Base-by-base conservation (phyloP, 352 stramenopile species). In the Globisporangium spinosum region DNA sequence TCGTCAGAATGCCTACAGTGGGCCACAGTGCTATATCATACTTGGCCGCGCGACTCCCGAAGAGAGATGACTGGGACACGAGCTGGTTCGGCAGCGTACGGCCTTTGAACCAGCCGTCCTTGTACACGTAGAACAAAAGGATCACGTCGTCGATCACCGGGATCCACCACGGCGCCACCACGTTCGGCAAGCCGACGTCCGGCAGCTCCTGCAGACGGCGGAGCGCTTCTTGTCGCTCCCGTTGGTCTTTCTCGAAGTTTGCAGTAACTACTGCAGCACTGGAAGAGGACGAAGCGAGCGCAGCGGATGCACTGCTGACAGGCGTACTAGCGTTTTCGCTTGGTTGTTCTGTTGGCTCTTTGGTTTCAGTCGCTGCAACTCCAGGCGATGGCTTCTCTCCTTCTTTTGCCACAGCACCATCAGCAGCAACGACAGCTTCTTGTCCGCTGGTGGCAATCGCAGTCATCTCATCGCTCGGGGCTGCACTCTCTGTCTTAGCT, bases 81-180 rank as follows among this genome's bases (percentile, higher is more conserved):
- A 90, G 54, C n/a, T 72, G 67, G 0, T 62, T 61, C 0, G 80
- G 77, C 7, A 89, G 29, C 34, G 62, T 63, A 40, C 82, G 80
- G 8, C 67, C 74, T 58, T 83, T 87, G 13, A 91, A 76, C 89
- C 89, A 96, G 10, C 89, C 89, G 55, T 91, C 67, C 20, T 73
- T 76, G 73, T 88, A 80, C 12, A 96, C 70, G 60, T 82, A 82
- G 22, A 94, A 68, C 40, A 96, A 58, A 13, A 96, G 69, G 27
- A 89, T 65, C 20, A 92, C 73, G 54, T 96, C 89, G 64, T 96
- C 89, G 3, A 92, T 71, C 25, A 89, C 51, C 20, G 85, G 79
- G 49, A 90, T 77, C 89, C 89, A 96, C 89, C 89, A 96, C 22
- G 82, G 78, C 2, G 79, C 75, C 0, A 94, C 77, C 1, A 65